Conservation (phyloP, 805 yeast genomes). For the Pachysolen tannophilus region DNA sequence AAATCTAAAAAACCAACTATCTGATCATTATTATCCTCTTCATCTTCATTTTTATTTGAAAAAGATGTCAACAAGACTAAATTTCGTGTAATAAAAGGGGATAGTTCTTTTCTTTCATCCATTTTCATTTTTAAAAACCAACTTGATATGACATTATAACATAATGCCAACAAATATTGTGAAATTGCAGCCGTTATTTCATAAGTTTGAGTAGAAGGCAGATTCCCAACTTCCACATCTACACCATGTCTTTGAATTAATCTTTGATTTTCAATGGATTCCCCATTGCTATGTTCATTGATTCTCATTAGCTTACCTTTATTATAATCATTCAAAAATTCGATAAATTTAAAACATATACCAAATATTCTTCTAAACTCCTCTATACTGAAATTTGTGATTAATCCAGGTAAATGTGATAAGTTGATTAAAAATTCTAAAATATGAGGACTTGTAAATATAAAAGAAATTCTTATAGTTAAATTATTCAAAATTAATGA, state of each 20-base stretch:
- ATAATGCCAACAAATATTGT: constrained; percentile 52
- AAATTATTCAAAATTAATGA: constrained; percentile 63
- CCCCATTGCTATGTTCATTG: constrained; percentile 11
- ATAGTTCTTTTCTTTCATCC: constrained; percentile 48
- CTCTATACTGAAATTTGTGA: constrained; percentile 65
- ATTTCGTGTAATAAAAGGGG: constrained; percentile 56
- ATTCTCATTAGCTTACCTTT: constrained; percentile 22
- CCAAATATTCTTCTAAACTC: constrained; percentile 79
- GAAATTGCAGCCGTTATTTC: constrained; percentile 44
- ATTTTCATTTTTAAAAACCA: constrained; percentile 66
- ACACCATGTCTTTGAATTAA: constrained; percentile 28
- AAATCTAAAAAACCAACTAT: constrained; percentile 61
- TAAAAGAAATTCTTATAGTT: constrained; percentile 66
- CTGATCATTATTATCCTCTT: too few species aligned
- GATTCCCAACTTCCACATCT: constrained; percentile 43
- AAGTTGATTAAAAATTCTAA: constrained; percentile 67
- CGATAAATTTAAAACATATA: constrained; percentile 72
- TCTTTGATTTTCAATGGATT: constrained; percentile 8
- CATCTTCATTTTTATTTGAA: constrained; percentile 20
- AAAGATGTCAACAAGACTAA: constrained; percentile 29
- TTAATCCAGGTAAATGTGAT: constrained; percentile 55
- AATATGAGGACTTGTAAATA: constrained; percentile 63
- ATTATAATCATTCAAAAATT: constrained; percentile 49
- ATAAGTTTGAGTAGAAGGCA: constrained; percentile 43
- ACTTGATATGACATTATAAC: constrained; percentile 58